Conservation (phyloP, 257 asterid genomes). For the Avicennia marina region DNA sequence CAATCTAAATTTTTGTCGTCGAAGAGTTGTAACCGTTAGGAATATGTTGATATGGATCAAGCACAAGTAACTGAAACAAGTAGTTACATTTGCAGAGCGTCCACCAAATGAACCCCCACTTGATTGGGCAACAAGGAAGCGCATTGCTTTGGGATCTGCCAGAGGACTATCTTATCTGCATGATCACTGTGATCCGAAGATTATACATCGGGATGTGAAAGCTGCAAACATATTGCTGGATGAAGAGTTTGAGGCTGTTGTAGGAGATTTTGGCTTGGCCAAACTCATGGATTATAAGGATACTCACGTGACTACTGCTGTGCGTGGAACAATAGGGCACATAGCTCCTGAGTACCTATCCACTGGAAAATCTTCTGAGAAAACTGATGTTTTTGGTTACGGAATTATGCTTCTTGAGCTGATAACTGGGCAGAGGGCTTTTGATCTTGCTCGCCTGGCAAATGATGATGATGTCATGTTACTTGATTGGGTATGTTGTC, state of each 20-base stretch:
- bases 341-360: too few relatives aligned
- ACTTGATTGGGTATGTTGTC: slow-evolving; percentile 41
- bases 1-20: background rate
- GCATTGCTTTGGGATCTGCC: slow-evolving; percentile 54
- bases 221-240: slow-evolving; percentile 56
- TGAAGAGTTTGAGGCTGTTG: slow-evolving; percentile 54
- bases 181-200: slow-evolving; percentile 52
- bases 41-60: background rate
- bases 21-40: background rate
- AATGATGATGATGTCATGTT: slow-evolving; percentile 59
- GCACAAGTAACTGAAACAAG: too few relatives aligned
- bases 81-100: slow-evolving; percentile 36
- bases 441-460: slow-evolving; percentile 56
- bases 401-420: slow-evolving; percentile 61
- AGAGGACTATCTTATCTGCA: slow-evolving; percentile 52
- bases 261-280: slow-evolving; percentile 56
- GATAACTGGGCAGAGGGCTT: slow-evolving; percentile 55
- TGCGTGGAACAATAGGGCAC: too few relatives aligned
- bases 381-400: too few relatives aligned
- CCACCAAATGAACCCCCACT: slow-evolving; percentile 48
- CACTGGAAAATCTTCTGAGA: too few relatives aligned
- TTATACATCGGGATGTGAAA: slow-evolving; percentile 52
- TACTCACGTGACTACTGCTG: slow-evolving; percentile 52
- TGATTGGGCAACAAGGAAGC: slow-evolving; percentile 47
- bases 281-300: slow-evolving; percentile 58